These are phyloP conservation scores for Dothiorella sarmentorum DNA, from an alignment of 2,329 filamentous ascomycete genomes.

Conservation along the genomic window DNA sequence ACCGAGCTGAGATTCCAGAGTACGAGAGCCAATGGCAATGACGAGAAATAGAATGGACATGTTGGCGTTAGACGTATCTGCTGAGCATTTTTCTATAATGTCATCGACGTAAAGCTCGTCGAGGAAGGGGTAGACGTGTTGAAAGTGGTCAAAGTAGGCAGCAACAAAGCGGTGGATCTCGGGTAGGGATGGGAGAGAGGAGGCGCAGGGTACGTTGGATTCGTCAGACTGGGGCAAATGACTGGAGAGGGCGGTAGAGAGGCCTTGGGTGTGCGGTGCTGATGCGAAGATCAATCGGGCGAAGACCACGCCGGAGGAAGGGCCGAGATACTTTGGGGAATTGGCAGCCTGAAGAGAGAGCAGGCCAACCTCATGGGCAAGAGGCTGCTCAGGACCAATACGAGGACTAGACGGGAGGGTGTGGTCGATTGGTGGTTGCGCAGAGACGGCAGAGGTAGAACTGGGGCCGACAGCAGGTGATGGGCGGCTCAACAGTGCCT, in stretches of 20 bases:
- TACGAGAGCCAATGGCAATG: conserved; percentile 48
- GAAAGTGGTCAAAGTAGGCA: conserved; percentile 50
- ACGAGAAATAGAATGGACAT: conserved; percentile 28
- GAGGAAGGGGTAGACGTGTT: conserved; percentile 50
- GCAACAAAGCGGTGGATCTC: conserved; percentile 42
- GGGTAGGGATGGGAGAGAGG: conserved; percentile 30
- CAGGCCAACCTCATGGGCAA: conserved; percentile 53
- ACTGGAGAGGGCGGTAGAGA: conserved; percentile 24
- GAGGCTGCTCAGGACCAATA: conserved; percentile 15
- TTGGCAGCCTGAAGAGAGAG: conserved; percentile 49
- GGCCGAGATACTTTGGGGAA: conserved; percentile 53
- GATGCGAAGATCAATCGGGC: conserved; percentile 48
- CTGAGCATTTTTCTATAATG: not conserved
- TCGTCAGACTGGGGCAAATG: not conserved
- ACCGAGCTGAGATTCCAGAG: conserved; percentile 44
- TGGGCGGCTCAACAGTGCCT: not conserved
- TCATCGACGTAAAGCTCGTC: conserved; percentile 47
- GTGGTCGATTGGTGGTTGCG: not conserved
- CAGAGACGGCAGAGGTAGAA: not conserved
- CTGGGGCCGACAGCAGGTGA: not conserved
- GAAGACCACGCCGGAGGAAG: conserved; percentile 55
- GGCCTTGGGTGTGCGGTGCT: conserved; percentile 17
- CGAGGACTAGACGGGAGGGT: not conserved
- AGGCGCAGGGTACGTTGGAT: conserved; percentile 16
- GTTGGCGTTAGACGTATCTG: not conserved